Base-by-base conservation (phyloP, 2,329 filamentous ascomycete genomes). In the Cytospora leucostoma region DNA sequence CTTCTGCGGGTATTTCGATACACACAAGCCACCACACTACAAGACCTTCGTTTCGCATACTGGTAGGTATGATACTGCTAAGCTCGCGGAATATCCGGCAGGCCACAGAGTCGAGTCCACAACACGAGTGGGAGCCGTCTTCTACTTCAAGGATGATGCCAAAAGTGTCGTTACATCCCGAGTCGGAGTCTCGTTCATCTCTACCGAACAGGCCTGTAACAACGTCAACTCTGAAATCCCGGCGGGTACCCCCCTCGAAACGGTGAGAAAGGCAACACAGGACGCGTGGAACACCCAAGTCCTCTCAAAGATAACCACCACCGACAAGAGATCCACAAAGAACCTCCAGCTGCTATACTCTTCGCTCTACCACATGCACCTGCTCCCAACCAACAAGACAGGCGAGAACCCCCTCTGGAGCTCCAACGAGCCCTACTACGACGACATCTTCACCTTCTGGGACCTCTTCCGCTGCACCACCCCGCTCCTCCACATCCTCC, bases 161-260 rank as follows among this genome's bases (percentile, higher is more conserved):
- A 27, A 75, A 1, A 71, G 72, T 2, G 66, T 74, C 2, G 75
- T 89, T 1, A 78, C 74, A 1, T 88, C 86, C 1, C 79, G 84
- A 2, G 85, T 90, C 0, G 88, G 88, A 1, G 84, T 90, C 15
- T 90, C 86, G 0, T 90, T 88, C 74, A 83, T 90, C 17, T 89
- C 86, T 0, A 71, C 79, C 0, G 74, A 78, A 5, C 81, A 86
- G 65, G 88, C 87, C 4, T 90, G 88, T 70, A 60, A 71, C 15
- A 86, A 83, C 64, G 78, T 87, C 27, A 74, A 88, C 49, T 67
- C 70, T 2, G 84, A 89, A 68, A 85, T 90, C 13, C 79, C 82
- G 0, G 65, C 71, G 0, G 75, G 73, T 1, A 81, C 78, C 0
- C 69, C 71, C 71, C 76, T 0, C 73, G 88, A 2, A 79, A 81